phyloP scores from a whole-genome alignment of 2,329 filamentous ascomycete species.

The Shiraia sp. region DNA sequence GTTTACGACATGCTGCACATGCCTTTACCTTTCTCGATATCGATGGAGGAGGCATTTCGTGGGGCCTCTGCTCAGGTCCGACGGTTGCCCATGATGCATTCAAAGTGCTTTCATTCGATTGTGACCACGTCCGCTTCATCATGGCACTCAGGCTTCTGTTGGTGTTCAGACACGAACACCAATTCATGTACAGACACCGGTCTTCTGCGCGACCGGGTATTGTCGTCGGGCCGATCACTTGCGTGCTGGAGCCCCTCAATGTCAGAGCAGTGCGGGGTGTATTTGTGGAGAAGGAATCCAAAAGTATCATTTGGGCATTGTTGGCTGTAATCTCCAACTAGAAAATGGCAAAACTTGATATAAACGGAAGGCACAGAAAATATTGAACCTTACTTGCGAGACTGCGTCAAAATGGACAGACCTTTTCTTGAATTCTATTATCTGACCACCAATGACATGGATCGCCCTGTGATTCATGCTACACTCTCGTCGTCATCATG shows the following conservation, averaged over 20 bases:
- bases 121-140: constrained; percentile 25
- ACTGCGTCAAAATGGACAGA: not conserved
- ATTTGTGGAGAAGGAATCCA: not conserved
- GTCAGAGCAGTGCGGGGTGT: not conserved
- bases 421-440: not conserved
- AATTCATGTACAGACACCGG: not conserved
- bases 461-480: not conserved
- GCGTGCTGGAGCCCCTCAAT: not conserved
- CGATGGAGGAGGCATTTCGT: constrained; percentile 15
- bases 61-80: constrained; percentile 3
- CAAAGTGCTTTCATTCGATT: constrained; percentile 17
- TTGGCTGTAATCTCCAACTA: too few relatives aligned
- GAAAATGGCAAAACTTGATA: too few relatives aligned
- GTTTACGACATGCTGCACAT: constrained; percentile 58
- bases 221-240: not conserved
- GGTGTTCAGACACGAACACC: not conserved
- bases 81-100: constrained; percentile 9
- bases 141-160: not conserved
- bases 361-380: too few relatives aligned
- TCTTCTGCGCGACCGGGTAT: not conserved
- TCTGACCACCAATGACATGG: not conserved
- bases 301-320: too few relatives aligned
- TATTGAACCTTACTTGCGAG: not conserved
- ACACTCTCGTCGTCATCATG: constrained; percentile 43
- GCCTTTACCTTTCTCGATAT: constrained; percentile 46